These are phyloP conservation scores for Phascolomyces articulosus DNA, from an alignment of 371 early-diverging fungal genomes.

Conservation along the genomic window DNA sequence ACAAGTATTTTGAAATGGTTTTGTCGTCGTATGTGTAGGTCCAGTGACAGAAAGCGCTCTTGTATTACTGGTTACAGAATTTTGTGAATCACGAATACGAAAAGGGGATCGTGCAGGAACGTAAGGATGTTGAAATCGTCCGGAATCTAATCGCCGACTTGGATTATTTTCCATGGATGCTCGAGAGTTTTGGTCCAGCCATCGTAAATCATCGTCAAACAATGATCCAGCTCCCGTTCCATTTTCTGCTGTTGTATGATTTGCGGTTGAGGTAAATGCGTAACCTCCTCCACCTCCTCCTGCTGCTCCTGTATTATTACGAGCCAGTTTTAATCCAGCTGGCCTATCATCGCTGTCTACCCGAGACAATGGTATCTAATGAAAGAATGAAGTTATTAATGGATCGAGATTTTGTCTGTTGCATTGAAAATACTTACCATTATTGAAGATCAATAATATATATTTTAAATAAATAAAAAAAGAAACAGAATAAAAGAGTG, in stretches of 20 bases:
- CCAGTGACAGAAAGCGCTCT: not conserved
- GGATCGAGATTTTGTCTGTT: no score
- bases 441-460: not conserved
- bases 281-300: not conserved
- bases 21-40: no score
- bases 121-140: conserved; percentile 28
- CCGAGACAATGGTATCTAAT: conserved; percentile 24
- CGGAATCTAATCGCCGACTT: not conserved
- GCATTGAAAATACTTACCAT: no score
- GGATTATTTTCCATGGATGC: conserved; percentile 13
- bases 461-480: not conserved
- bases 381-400: no score
- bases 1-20: not conserved
- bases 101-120: conserved; percentile 47
- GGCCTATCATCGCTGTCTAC: conserved; percentile 30
- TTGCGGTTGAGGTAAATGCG: not conserved
- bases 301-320: not conserved
- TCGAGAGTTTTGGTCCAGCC: conserved; percentile 6
- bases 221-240: not conserved
- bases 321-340: conserved; percentile 25
- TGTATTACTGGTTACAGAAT: conserved; percentile 9
- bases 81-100: conserved; percentile 45
- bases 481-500: not conserved
- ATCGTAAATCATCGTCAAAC: conserved; percentile 8
- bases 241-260: not conserved